These are phyloP conservation scores for Cicer judaicum DNA, from an alignment of 306 rosid species.

Conservation along the genomic window DNA sequence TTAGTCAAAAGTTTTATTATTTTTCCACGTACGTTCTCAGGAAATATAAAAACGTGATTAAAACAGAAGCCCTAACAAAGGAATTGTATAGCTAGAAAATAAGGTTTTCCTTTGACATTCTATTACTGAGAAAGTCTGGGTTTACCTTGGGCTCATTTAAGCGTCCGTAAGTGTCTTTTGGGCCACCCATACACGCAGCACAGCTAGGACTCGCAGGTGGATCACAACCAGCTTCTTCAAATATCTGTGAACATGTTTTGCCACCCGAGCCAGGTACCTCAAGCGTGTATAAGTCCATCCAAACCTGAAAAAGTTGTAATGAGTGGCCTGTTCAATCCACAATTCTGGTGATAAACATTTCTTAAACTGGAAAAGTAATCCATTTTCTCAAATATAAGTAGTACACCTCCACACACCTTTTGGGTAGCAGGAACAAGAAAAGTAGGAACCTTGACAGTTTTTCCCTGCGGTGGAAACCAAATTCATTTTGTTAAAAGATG, in stretches of 20 bases:
- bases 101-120: not conserved
- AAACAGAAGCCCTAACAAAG: not conserved
- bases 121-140: constrained; percentile 5
- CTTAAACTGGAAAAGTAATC: not conserved
- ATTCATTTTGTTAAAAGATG: constrained; percentile 14
- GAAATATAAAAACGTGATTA: not conserved
- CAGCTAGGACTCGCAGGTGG: constrained; percentile 90
- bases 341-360: constrained; percentile 7
- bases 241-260: constrained; percentile 87
- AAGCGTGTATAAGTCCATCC: constrained; percentile 81
- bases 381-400: not conserved
- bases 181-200: constrained; percentile 94
- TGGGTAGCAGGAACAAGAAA: constrained; percentile 92
- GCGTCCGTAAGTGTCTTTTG: constrained; percentile 82
- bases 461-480: constrained; percentile 54
- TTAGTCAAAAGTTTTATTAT: not conserved
- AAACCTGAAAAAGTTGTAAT: constrained; percentile 56
- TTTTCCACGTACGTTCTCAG: not conserved
- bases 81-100: not conserved
- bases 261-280: constrained; percentile 86
- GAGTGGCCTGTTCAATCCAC: not conserved
- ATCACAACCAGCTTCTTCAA: constrained; percentile 95
- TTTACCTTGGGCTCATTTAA: constrained; percentile 71
- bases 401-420: constrained; percentile 57
- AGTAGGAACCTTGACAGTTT: constrained; percentile 80